Conservation (phyloP, 1,139 yeast species). For the Yamadazyma diddensiae region DNA sequence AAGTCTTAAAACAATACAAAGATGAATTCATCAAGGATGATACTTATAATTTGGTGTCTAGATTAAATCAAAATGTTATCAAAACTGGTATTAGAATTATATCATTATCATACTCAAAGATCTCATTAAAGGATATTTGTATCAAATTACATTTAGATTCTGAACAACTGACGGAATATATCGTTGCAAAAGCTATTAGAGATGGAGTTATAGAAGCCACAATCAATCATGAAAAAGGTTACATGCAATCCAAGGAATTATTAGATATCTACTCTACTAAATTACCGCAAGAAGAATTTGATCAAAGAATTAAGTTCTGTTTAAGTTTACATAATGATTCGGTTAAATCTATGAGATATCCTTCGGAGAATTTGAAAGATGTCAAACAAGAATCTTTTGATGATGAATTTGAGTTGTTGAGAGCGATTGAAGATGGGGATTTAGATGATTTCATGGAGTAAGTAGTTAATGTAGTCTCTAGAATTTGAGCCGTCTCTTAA, state of each 20-base stretch:
- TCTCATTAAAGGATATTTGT: slow-evolving; percentile 87
- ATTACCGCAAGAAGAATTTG: slow-evolving; percentile 84
- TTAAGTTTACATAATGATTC: slow-evolving; percentile 87
- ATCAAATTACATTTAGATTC: slow-evolving; percentile 87
- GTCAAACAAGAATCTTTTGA: slow-evolving; percentile 33
- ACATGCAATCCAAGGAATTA: slow-evolving; percentile 85
- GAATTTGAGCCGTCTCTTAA: too few relatives aligned
- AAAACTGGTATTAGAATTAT: slow-evolving; percentile 96
- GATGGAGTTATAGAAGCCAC: slow-evolving; percentile 98
- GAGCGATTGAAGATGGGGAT: slow-evolving; percentile 50
- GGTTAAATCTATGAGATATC: slow-evolving; percentile 94
- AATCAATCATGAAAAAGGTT: slow-evolving; percentile 88
- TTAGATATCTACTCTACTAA: slow-evolving; percentile 84
- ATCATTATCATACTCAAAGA: slow-evolving; percentile 85
- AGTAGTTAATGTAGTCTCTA: too few relatives aligned
- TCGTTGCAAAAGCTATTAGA: slow-evolving; percentile 93
- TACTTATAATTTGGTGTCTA: slow-evolving; percentile 77
- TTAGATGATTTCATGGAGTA: slow-evolving; percentile 50
- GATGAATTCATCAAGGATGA: slow-evolving; percentile 68
- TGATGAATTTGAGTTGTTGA: slow-evolving; percentile 44
- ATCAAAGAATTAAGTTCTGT: slow-evolving; percentile 91
- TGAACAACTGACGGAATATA: slow-evolving; percentile 95
- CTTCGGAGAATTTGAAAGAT: slow-evolving; percentile 37
- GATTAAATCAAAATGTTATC: slow-evolving; percentile 94
- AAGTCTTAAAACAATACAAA: slow-evolving; percentile 67